phyloP scores from a whole-genome alignment of 2,329 filamentous ascomycete genomes.

The Teratosphaeria zuluensis region DNA sequence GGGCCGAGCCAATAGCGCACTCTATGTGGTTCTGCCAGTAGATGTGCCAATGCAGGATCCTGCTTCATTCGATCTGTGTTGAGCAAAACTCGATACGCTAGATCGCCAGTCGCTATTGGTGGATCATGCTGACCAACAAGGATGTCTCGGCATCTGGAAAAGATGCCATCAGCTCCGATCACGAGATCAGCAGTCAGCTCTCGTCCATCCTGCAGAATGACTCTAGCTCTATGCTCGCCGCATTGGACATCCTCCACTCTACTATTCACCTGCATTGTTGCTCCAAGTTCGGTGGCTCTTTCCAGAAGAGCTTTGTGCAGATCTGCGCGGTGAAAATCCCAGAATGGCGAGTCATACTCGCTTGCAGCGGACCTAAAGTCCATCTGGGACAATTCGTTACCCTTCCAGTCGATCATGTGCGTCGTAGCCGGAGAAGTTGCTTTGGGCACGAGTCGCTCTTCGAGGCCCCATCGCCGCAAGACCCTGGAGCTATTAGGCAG shows the following conservation, averaged over 20 bases:
- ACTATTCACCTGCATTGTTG: neutral
- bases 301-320: neutral
- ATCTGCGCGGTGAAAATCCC: neutral
- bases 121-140: conserved; percentile 37
- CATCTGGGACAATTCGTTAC: neutral
- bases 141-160: conserved; percentile 22
- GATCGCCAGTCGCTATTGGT: conserved; percentile 41
- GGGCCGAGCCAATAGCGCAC: conserved; percentile 47
- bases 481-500: neutral
- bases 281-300: neutral
- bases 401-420: neutral
- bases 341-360: neutral
- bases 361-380: neutral
- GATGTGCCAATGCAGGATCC: conserved; percentile 36
- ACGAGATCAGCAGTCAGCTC: neutral
- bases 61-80: conserved; percentile 37
- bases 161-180: neutral
- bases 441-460: neutral
- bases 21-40: conserved; percentile 37
- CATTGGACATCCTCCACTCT: neutral
- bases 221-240: neutral
- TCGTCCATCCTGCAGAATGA: neutral
- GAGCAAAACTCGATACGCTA: conserved; percentile 42
- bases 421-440: neutral
- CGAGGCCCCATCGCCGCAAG: neutral